A percentile compares a stretch with the other conserved stretches of the same genome.
Evolutionary conservation across 768 basidiomycete genomes (phyloP).

Genomic region (Suillus subaureus): DNA sequence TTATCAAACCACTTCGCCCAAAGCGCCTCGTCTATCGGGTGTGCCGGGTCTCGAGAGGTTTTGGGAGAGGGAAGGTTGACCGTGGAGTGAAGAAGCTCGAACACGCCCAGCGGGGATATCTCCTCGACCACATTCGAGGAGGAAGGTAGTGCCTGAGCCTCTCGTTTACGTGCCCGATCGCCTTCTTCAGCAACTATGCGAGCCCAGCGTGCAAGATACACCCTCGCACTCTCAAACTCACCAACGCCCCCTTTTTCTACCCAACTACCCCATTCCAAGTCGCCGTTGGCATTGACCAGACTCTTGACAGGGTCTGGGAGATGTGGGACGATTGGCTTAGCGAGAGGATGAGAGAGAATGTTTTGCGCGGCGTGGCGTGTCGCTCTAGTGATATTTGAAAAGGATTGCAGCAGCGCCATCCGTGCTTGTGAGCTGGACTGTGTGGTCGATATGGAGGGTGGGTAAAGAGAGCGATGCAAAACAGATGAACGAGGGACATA

Average conservation of each 20-base stretch:
- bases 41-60: conserved; percentile 75
- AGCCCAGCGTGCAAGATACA: conserved; percentile 97
- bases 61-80: conserved; percentile 82
- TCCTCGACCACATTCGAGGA: conserved; percentile 56
- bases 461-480: conserved; percentile 72
- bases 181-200: conserved; percentile 98
- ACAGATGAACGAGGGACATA: conserved; percentile 74
- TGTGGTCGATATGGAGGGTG: conserved; percentile 52
- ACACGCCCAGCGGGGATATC: conserved; percentile 78
- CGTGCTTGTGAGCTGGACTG: conserved; percentile 71
- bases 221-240: conserved; percentile 94
- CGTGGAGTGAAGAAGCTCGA: conserved; percentile 81
- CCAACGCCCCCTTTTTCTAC: conserved; percentile 91
- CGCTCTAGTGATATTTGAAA: conserved; percentile 91
- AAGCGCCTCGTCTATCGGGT: conserved; percentile 71
- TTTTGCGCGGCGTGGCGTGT: conserved; percentile 94
- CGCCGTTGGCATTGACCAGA: conserved; percentile 87
- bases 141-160: conserved; percentile 68
- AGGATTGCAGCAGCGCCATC: conserved; percentile 85
- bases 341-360: conserved; percentile 92
- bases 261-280: conserved; percentile 93
- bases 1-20: conserved; percentile 82
- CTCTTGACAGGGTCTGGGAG: conserved; percentile 93
- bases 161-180: conserved; percentile 81
- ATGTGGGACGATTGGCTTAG: conserved; percentile 94